Evolutionary conservation across 1,284 basidiomycete genomes (phyloP).

Genomic region (Grifola frondosa): DNA sequence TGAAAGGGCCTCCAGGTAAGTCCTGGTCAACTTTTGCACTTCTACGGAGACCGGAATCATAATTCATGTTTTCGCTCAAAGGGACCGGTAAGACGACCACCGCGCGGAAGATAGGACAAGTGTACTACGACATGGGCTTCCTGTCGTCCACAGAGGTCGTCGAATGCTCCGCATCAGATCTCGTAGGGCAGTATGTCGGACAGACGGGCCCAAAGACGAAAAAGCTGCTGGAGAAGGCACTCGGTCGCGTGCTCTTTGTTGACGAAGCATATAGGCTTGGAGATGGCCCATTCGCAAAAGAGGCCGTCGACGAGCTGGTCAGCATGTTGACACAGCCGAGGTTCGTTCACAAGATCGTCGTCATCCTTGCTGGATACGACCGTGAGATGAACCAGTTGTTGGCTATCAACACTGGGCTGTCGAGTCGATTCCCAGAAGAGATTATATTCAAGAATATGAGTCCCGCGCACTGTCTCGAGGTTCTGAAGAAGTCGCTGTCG

Average conservation of each 20-base stretch:
- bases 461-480: conserved; percentile 47
- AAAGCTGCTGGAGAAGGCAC: conserved; percentile 55
- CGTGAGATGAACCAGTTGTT: conserved; percentile 62
- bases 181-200: conserved; percentile 66
- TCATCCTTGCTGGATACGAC: conserved; percentile 69
- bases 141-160: conserved; percentile 50
- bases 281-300: conserved; percentile 61
- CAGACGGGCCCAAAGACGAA: conserved; percentile 67
- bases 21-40: neutral
- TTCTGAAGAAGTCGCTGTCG: conserved; percentile 46
- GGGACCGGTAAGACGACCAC: conserved; percentile 46
- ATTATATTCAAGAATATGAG: conserved; percentile 53
- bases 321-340: conserved; percentile 55
- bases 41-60: too few species aligned
- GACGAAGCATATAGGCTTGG: conserved; percentile 64
- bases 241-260: conserved; percentile 64
- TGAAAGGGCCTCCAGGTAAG: conserved; percentile 69
- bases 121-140: conserved; percentile 69
- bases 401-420: conserved; percentile 56
- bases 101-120: conserved; percentile 45
- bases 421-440: conserved; percentile 66
- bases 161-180: conserved; percentile 66
- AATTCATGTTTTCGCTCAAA: neutral
- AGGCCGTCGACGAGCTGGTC: conserved; percentile 68
- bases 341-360: conserved; percentile 56